Evolutionary conservation across 176 grass and related monocot genomes (phyloP), one percentile per base, ranked within the genome.

Genomic region (Eleusine indica): DNA sequence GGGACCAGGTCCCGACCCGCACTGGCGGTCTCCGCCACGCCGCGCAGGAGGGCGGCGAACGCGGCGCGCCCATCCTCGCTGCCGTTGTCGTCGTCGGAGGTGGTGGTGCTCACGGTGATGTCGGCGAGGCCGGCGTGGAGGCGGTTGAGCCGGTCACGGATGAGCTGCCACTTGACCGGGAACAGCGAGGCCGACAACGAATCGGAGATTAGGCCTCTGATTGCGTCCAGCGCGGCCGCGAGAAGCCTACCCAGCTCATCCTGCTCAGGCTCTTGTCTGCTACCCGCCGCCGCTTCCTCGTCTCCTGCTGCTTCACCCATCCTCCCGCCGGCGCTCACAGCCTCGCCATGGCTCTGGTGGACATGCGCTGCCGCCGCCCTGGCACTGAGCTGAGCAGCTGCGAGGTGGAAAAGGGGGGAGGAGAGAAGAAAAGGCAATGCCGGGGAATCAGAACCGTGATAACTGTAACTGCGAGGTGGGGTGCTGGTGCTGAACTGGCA

Each of bases 141-240:
- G 37, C 91, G 91, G 61, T 91, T 87, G 74, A 99, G 93, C 76
- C 78, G 77, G 43, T 84, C 85, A 57, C 89, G 77, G 86, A 94
- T 80, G 25, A 83, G 85, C 52, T 93, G 86, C 96, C 96, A 99
- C 84, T 96, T 99, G 30, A 69, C 41, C n/a, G 91, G 91, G 82
- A 99, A 99, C 4, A 91, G 72, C 68, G 85, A 77, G 8, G 83
- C 83, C 32, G 89, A 87, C 69, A 90, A 77, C 3, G 96, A 91
- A 5, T 79, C 85, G 0, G 81, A 92, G 53, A 91, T 82, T 37
- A 94, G 3, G 0, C 57, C 82, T 3, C 7, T 77, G 43, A 96
- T 54, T 67, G 80, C 68, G 17, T 88, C 80, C 62, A 75, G 53
- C 52, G 87, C 81, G 61, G 72, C 61, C 60, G 70, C 46, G 18